Evolutionary conservation across 768 basidiomycete genomes (phyloP), one percentile per base, ranked within the genome.

Genomic region (Naematelia aurantialba): DNA sequence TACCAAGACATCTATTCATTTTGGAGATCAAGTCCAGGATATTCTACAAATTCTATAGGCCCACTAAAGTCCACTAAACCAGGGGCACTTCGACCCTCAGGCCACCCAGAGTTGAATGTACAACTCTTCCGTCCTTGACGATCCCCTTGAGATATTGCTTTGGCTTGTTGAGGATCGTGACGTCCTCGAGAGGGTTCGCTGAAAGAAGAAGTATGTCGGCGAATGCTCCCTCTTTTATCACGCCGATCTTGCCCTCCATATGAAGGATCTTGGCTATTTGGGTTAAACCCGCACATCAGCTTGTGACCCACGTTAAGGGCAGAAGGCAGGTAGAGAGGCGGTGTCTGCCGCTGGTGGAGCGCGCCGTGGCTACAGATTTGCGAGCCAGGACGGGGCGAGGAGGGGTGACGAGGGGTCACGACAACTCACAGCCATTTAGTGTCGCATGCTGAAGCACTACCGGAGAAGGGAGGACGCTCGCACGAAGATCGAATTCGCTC

Each of bases 141-240:
- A 66, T 51, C 0, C 69, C 80, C n/a, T 71, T 53, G 12, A 81
- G 66, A 61, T 78, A 74, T 29, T 77, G 66, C 56, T 79, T 76
- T 2, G 80, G 79, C 1, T 78, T 66, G 64, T 81, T 80, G 3
- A 81, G 69, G 12, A 81, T 68, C 0, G 71, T 78, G 17, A 81
- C 68, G 55, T 81, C 80, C 19, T 79, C 76, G 24, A 81, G 67
- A 1, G 81, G 81, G 64, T 81, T 80, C 3, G 63, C 63, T 47
- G 78, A 67, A 45, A 81, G 73, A 21, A 81, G 46, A 17, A 81
- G 63, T 4, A 81, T 46, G 65, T 81, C 81, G 1, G 79, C 81
- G 54, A 76, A 76, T 8, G 77, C 75, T 4, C 80, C 80, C 1
- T 68, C 60, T 0, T 65, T 51, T 58, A 81, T 70, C 10, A 58